phyloP scores from a whole-genome alignment of 2,329 filamentous ascomycete species.

The Fusarium hostae region DNA sequence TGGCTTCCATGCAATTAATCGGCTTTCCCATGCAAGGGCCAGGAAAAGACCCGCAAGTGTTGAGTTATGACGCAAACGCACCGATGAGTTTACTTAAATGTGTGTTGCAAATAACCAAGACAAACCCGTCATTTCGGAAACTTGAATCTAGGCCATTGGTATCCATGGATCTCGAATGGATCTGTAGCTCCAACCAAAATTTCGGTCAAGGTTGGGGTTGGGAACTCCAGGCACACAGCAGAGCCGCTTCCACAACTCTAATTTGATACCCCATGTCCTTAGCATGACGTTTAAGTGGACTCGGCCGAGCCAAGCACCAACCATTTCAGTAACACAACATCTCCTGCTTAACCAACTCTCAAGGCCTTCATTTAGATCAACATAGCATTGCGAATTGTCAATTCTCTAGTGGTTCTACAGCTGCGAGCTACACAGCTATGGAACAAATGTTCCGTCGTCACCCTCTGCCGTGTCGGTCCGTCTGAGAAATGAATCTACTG shows the following conservation, averaged over 20 bases:
- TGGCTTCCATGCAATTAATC: constrained; percentile 15
- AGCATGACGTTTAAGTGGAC: constrained; percentile 31
- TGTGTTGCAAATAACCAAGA: neutral
- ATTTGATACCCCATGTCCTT: constrained; percentile 28
- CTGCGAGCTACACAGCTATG: neutral
- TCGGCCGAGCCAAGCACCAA: constrained; percentile 21
- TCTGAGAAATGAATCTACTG: neutral
- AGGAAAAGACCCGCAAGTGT: constrained; percentile 21
- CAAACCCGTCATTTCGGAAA: constrained; percentile 4
- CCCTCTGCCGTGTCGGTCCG: constrained; percentile 2
- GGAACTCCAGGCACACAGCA: constrained; percentile 12
- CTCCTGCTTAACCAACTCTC: neutral
- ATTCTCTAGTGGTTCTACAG: neutral
- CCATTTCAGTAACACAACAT: constrained; percentile 10
- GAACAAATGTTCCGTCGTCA: neutral
- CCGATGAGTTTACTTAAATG: neutral
- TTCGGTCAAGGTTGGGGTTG: neutral
- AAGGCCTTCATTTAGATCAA: neutral
- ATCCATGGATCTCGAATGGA: neutral
- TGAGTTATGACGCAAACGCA: constrained; percentile 39
- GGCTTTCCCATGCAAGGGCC: constrained; percentile 25
- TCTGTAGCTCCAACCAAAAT: neutral
- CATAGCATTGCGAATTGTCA: neutral
- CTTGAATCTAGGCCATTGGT: constrained; percentile 6
- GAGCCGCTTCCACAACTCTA: constrained; percentile 32